Percentiles rank a stretch among this genome's conserved stretches.
These are phyloP conservation scores for Panicum hallii DNA, from an alignment of 202 grass and related monocot genomes.

Conservation along the genomic window DNA sequence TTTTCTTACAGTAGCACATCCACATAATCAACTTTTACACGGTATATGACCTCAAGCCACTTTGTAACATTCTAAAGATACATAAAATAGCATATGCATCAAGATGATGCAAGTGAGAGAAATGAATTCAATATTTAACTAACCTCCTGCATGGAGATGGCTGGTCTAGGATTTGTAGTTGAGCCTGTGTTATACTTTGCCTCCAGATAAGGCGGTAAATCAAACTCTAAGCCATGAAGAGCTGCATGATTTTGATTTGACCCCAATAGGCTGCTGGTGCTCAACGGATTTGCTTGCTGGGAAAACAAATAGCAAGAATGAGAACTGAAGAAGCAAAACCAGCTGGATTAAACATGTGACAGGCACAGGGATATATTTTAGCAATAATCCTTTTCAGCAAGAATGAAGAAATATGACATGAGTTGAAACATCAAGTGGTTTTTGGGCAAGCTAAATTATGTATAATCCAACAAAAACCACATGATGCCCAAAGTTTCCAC, in stretches of 20 bases:
- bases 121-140: constrained; percentile 32
- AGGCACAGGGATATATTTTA: constrained; percentile 28
- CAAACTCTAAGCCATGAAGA: constrained; percentile 82
- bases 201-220: constrained; percentile 67
- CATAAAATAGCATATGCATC: constrained; percentile 10
- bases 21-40: background rate
- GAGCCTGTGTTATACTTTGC: constrained; percentile 71
- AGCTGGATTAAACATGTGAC: constrained; percentile 18
- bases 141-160: constrained; percentile 86
- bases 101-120: background rate
- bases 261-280: constrained; percentile 63
- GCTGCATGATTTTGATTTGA: constrained; percentile 56
- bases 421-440: background rate
- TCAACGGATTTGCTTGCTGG: constrained; percentile 90
- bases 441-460: too few species aligned
- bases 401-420: constrained; percentile 6
- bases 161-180: constrained; percentile 71
- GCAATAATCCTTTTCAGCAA: constrained; percentile 8
- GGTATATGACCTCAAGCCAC: background rate
- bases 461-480: background rate
- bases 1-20: background rate
- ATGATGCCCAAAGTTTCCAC: background rate
- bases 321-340: constrained; percentile 33
- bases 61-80: constrained; percentile 18
- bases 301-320: constrained; percentile 40